Percentiles rank a stretch among this genome's conserved stretches.
These are phyloP conservation scores for Thymus mandschuricus DNA, from an alignment of 257 asterid genomes.

Conservation along the genomic window DNA sequence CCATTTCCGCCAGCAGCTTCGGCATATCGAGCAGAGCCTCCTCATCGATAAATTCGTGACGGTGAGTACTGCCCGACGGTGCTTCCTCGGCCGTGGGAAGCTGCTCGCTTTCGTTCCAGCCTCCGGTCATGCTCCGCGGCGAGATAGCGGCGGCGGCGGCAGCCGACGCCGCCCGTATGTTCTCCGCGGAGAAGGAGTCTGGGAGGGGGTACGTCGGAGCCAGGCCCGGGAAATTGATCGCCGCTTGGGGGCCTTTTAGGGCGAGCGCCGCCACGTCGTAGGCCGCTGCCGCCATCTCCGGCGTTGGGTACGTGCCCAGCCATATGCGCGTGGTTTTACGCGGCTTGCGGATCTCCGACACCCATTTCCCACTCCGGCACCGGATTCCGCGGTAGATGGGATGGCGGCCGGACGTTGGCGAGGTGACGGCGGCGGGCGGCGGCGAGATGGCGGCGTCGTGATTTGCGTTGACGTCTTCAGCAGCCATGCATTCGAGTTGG, in stretches of 20 bases:
- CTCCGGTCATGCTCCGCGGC: not conserved
- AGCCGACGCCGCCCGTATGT: conserved; percentile 45
- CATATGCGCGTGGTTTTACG: conserved; percentile 60
- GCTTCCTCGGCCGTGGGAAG: conserved; percentile 18
- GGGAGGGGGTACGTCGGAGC: conserved; percentile 41
- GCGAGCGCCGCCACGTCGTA: conserved; percentile 67
- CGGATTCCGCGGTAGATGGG: conserved; percentile 53
- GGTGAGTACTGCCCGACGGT: not conserved
- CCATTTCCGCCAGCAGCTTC: conserved; percentile 60
- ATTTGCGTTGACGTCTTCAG: not conserved
- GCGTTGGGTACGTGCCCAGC: conserved; percentile 59
- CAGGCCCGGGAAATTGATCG: conserved; percentile 44
- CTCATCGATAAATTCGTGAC: conserved; percentile 48
- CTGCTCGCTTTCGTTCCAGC: not conserved
- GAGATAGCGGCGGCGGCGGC: conserved; percentile 41
- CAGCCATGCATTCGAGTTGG: conserved; percentile 33
- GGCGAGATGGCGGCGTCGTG: conserved; percentile 12
- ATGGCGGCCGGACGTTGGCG: conserved; percentile 45
- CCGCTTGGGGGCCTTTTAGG: conserved; percentile 47
- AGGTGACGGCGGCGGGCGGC: conserved; percentile 14
- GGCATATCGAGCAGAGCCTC: conserved; percentile 61
- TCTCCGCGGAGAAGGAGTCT: conserved; percentile 41
- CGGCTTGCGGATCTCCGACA: conserved; percentile 68
- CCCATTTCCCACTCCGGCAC: conserved; percentile 63
- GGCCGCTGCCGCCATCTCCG: conserved; percentile 76